phyloP scores from a whole-genome alignment of 2,329 filamentous ascomycete species.

The Neonectria faginata region DNA sequence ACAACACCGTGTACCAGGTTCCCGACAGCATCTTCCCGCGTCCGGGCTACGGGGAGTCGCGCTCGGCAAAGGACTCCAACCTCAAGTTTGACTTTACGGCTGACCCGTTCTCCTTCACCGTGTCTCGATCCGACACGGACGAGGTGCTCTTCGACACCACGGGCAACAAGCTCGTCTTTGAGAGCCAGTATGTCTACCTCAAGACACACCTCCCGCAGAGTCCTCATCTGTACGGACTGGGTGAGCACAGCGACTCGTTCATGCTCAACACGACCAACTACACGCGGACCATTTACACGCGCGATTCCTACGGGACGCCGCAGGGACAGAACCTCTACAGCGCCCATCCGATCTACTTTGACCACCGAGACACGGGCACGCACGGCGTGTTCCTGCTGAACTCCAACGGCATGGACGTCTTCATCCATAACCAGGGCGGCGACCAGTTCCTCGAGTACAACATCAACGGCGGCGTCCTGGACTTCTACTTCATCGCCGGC shows the following conservation, averaged over 20 bases:
- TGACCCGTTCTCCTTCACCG: conserved; percentile 74
- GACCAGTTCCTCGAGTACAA: conserved; percentile 84
- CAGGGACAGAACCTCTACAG: conserved; percentile 76
- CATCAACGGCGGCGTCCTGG: conserved; percentile 79
- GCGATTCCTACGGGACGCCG: conserved; percentile 70
- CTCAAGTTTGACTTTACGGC: conserved; percentile 60
- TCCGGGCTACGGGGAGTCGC: conserved; percentile 45
- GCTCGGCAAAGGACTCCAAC: conserved; percentile 49
- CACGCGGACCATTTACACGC: conserved; percentile 72
- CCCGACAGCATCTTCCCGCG: conserved; percentile 76
- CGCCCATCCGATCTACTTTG: conserved; percentile 80
- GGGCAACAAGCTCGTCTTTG: conserved; percentile 75
- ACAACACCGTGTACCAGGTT: conserved; percentile 79
- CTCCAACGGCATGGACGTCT: conserved; percentile 82
- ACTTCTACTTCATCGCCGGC: conserved; percentile 75
- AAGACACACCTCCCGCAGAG: conserved; percentile 75
- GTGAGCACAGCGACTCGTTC: conserved; percentile 80
- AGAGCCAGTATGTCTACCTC: conserved; percentile 81
- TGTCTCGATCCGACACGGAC: conserved; percentile 56
- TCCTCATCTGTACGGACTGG: conserved; percentile 81
- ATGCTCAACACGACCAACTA: conserved; percentile 73
- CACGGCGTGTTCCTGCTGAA: conserved; percentile 78
- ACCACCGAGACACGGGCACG: conserved; percentile 70
- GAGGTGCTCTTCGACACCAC: conserved; percentile 77
- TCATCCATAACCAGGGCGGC: conserved; percentile 70